Evolutionary conservation across 441 rosid species (phyloP).

Genomic region (Arabidopsis lyrata): DNA sequence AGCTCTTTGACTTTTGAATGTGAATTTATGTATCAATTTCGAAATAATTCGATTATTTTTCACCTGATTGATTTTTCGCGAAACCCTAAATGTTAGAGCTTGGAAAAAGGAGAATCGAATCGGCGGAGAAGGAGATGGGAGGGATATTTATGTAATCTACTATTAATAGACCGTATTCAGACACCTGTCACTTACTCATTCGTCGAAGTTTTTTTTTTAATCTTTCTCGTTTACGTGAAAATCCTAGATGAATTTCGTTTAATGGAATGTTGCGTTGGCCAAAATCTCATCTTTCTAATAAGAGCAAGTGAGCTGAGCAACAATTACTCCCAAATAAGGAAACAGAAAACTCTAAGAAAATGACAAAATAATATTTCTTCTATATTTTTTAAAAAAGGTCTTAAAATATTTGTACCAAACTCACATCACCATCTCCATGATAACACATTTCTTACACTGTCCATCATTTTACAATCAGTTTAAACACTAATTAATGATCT

Average conservation of each 20-base stretch:
- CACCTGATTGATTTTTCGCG: neutral
- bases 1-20: neutral
- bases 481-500: conserved; percentile 14
- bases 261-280: neutral
- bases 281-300: conserved; percentile 34
- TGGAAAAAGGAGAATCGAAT: conserved; percentile 11
- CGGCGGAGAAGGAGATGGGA: conserved; percentile 12
- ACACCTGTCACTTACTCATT: neutral
- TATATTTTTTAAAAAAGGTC: neutral
- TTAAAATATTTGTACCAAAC: conserved; percentile 10
- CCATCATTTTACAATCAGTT: conserved; percentile 5
- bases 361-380: conserved; percentile 31
- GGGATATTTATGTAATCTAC: neutral
- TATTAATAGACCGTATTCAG: conserved; percentile 6
- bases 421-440: conserved; percentile 31
- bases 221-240: neutral
- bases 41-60: neutral
- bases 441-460: conserved; percentile 9
- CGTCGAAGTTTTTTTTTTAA: neutral
- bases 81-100: conserved; percentile 26
- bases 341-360: conserved; percentile 15
- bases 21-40: neutral
- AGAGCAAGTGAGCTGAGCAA: no score
- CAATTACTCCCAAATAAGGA: conserved; percentile 32
- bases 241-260: no score